These are phyloP conservation scores for Kernera saxatilis DNA, from an alignment of 345 rosid species.

Conservation along the genomic window DNA sequence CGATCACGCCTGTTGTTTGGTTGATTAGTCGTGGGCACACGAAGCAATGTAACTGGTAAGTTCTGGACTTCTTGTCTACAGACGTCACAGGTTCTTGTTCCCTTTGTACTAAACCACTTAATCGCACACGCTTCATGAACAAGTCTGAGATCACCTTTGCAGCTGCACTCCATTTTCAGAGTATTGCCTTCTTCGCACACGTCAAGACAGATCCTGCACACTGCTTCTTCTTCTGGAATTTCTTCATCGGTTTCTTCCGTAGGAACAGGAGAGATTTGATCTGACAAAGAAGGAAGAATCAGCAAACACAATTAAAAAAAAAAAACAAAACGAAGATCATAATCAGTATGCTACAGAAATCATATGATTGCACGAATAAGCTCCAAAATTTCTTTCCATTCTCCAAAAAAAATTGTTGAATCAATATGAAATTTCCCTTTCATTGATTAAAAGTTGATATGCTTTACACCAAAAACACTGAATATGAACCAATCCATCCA, in stretches of 20 bases:
- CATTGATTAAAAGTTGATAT: neutral
- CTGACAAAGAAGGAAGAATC: conserved; percentile 34
- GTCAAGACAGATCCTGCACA: conserved; percentile 86
- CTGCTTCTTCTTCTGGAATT: conserved; percentile 95
- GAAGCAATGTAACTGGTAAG: conserved; percentile 83
- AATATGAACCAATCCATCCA: neutral
- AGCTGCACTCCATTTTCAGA: conserved; percentile 94
- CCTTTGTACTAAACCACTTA: conserved; percentile 83
- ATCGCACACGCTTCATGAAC: conserved; percentile 88
- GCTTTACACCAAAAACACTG: neutral
- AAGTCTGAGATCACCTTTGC: conserved; percentile 91
- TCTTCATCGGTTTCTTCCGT: conserved; percentile 68
- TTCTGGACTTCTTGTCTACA: conserved; percentile 82
- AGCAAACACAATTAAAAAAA: neutral
- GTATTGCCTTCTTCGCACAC: conserved; percentile 80
- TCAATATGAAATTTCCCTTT: neutral
- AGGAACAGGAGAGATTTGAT: conserved; percentile 52
- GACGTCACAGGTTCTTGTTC: conserved; percentile 84
- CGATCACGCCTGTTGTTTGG: conserved; percentile 45
- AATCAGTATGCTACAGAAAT: neutral
- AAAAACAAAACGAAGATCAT: neutral
- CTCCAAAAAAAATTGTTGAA: neutral
- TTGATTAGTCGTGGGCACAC: conserved; percentile 39
- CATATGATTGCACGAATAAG: neutral
- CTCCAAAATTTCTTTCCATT: neutral